Percentiles rank a stretch among this genome's conserved stretches.
Conservation (phyloP, 164 flowering plant genomes). For the Echeveria elegans region DNA sequence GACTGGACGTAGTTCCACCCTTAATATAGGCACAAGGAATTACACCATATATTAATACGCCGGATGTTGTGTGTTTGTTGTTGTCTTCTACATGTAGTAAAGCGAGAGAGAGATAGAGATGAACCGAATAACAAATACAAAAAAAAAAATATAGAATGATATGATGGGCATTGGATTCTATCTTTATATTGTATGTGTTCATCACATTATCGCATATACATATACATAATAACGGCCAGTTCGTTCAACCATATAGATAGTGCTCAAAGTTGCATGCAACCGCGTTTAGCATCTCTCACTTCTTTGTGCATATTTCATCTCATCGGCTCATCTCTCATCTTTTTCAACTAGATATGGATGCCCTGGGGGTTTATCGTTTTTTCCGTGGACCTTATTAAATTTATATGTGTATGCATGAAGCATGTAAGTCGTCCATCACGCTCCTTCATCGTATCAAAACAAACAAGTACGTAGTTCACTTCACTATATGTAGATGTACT, state of each 20-base stretch:
- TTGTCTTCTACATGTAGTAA: background rate
- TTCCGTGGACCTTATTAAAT: too few relatives aligned
- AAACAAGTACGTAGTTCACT: too few relatives aligned
- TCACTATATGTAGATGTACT: too few relatives aligned
- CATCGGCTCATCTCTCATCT: too few relatives aligned
- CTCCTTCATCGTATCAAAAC: too few relatives aligned
- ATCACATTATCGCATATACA: background rate
- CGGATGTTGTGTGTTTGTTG: background rate
- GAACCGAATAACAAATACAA: background rate
- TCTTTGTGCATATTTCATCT: background rate
- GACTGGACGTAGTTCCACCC: too few relatives aligned
- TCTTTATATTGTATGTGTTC: conserved; percentile 1
- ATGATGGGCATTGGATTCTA: conserved; percentile 3
- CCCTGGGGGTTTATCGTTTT: too few relatives aligned
- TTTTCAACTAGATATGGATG: too few relatives aligned
- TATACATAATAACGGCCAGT: background rate
- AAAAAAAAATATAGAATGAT: conserved; percentile 6
- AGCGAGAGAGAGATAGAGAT: background rate
- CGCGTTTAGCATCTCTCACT: conserved; percentile 18
- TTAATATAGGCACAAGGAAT: background rate
- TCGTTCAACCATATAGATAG: background rate
- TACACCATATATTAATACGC: background rate
- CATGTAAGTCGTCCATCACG: too few relatives aligned
- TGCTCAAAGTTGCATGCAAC: conserved; percentile 1
- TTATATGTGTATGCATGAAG: too few relatives aligned